Conservation (phyloP, 1,284 basidiomycete genomes). For the Lignosus rhinocerotis region DNA sequence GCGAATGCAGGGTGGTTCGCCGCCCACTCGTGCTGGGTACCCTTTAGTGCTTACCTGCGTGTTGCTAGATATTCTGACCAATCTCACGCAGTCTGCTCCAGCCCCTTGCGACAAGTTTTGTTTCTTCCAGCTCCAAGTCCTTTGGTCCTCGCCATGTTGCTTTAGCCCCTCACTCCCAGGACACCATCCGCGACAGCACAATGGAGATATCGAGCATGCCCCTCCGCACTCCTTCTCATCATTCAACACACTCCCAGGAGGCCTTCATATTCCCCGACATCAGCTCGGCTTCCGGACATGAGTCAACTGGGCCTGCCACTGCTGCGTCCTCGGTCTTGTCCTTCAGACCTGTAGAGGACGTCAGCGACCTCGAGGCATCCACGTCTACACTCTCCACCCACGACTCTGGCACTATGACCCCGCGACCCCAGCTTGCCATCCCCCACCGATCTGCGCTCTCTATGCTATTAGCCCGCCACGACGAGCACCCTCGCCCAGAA, state of each 20-base stretch:
- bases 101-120: constrained; percentile 34
- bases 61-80: neutral
- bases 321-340: constrained; percentile 30
- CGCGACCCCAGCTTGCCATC: constrained; percentile 21
- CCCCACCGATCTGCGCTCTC: constrained; percentile 44
- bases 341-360: constrained; percentile 22
- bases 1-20: constrained; percentile 20
- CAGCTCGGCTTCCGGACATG: constrained; percentile 14
- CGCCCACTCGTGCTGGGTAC: constrained; percentile 19
- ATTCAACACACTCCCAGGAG: constrained; percentile 26
- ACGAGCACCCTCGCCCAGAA: constrained; percentile 9
- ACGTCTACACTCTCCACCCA: constrained; percentile 35
- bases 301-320: constrained; percentile 19
- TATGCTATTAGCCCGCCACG: constrained; percentile 38
- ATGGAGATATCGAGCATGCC: constrained; percentile 62
- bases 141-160: constrained; percentile 28
- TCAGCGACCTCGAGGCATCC: constrained; percentile 33
- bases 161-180: constrained; percentile 49
- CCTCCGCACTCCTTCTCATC: constrained; percentile 32
- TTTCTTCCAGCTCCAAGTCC: constrained; percentile 32
- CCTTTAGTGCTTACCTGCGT: neutral
- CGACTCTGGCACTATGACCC: constrained; percentile 24
- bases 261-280: constrained; percentile 42
- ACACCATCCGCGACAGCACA: constrained; percentile 64
- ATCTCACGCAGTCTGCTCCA: constrained; percentile 32